phyloP scores from a whole-genome alignment of 345 rosid species.

The Rhodamnia argentea region DNA sequence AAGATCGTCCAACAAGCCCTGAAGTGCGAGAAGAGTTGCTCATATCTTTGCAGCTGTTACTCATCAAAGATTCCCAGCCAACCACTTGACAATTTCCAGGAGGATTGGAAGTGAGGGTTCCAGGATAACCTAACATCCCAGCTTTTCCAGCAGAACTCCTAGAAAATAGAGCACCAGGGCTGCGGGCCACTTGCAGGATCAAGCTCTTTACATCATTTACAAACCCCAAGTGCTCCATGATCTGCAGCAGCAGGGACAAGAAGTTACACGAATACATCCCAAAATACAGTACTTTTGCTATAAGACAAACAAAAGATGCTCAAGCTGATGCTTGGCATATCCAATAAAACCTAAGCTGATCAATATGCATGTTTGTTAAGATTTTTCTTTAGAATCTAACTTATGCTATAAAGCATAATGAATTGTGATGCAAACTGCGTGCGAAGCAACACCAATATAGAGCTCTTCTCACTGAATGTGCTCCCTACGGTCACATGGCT shows the following conservation, averaged over 20 bases:
- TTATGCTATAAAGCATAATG: neutral
- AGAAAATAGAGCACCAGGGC: constrained; percentile 70
- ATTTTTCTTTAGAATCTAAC: neutral
- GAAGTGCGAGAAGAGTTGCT: constrained; percentile 25
- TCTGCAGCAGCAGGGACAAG: constrained; percentile 34
- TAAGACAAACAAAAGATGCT: neutral
- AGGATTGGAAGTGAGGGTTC: constrained; percentile 12
- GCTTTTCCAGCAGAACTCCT: constrained; percentile 26
- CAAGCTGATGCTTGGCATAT: neutral
- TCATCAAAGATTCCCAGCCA: constrained; percentile 15
- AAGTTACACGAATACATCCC: neutral
- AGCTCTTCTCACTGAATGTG: neutral
- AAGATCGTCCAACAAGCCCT: constrained; percentile 10
- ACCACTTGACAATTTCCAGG: constrained; percentile 18
- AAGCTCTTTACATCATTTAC: constrained; percentile 69
- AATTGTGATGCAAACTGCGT: neutral
- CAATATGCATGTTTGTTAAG: neutral
- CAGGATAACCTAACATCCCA: constrained; percentile 33
- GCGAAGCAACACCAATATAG: neutral
- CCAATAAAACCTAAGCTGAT: neutral
- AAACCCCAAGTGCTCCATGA: constrained; percentile 73
- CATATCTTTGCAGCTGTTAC: constrained; percentile 29
- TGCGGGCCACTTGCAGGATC: constrained; percentile 65
- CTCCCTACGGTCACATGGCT: neutral
- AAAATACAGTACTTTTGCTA: neutral